Evolutionary conservation across 2,329 filamentous ascomycete genomes (phyloP), one percentile per base, ranked within the genome.

Genomic region (Rhinocladiella similis): DNA sequence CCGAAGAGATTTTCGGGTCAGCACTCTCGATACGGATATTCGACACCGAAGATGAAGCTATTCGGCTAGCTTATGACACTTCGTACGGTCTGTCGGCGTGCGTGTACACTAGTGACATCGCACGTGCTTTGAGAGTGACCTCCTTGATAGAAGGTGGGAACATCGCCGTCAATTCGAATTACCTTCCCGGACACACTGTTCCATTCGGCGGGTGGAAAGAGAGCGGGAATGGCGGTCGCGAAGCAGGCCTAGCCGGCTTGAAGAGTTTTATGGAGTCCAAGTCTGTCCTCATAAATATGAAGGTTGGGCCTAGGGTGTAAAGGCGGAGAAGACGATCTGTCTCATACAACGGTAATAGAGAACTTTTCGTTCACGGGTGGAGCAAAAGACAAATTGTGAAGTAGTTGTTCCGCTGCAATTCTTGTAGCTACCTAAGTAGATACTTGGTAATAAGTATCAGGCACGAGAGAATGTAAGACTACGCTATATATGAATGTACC

Each of bases 11-110:
- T 6, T 86, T 86, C 61, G 83, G 80, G 0, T 86, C 86, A 0
- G 83, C 89, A 33, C 75, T 88, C 0, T 84, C 85, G 0, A 71
- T 88, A 5, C 65, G 87, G 48, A 79, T 77, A 18, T 89, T 84
- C 83, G 73, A 73, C 0, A 75, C 80, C 18, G 84, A 89, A 57
- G 77, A 77, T 2, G 83, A 87, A n/a, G 81, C 85, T 0, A 71
- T 87, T 25, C 65, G 66, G 1, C 77, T 82, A 1, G 83, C 80
- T 1, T 86, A 85, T 58, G 71, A 75, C n/a, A 72, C 72, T 1
- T 72, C 78, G 19, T 77, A 74, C 33, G 89, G 88, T 5, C 72
- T 91, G 36, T 89, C 35, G 13, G 35, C 80, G 1, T 83, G 81
- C 0, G 77, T 87, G 0, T 87, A 83, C 74, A 79, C 75, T 12